Percentiles rank a stretch among this genome's conserved stretches.
These are phyloP conservation scores for Fusarium chlamydosporum DNA, from an alignment of 2,329 filamentous ascomycete genomes.

Conservation along the genomic window DNA sequence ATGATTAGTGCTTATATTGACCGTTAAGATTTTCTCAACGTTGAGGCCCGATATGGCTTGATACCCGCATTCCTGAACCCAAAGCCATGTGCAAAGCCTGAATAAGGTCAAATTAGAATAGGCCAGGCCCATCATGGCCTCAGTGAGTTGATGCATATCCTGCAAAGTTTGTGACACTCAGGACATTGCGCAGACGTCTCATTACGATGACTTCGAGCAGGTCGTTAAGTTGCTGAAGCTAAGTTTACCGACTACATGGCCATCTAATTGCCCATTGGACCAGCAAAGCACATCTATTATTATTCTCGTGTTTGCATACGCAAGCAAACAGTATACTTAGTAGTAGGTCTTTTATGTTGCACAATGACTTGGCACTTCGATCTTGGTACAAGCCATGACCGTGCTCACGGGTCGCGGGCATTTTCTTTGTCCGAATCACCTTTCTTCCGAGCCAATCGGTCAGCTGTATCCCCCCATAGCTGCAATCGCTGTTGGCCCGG, in stretches of 20 bases:
- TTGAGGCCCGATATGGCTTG: constrained; percentile 14
- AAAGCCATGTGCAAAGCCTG: not conserved
- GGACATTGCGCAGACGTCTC: not conserved
- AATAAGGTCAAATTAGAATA: too few species aligned
- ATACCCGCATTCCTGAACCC: not conserved
- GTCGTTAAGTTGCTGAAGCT: too few species aligned
- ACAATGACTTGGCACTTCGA: not conserved
- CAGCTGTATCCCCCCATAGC: not conserved
- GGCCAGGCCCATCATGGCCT: too few species aligned
- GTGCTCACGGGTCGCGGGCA: not conserved
- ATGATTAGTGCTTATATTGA: not conserved
- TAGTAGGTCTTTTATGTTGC: not conserved
- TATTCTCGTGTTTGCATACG: not conserved
- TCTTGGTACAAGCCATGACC: not conserved
- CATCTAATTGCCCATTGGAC: not conserved
- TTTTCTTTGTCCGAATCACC: not conserved
- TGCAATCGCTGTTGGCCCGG: not conserved
- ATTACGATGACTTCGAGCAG: not conserved
- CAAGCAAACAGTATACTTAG: not conserved
- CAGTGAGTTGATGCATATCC: not conserved
- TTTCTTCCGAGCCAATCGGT: not conserved
- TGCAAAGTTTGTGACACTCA: not conserved
- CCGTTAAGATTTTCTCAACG: not conserved
- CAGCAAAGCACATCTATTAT: not conserved
- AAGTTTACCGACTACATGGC: accelerated